Evolutionary conservation across 495 filamentous ascomycete genomes (phyloP).

Genomic region (Podospora comata): DNA sequence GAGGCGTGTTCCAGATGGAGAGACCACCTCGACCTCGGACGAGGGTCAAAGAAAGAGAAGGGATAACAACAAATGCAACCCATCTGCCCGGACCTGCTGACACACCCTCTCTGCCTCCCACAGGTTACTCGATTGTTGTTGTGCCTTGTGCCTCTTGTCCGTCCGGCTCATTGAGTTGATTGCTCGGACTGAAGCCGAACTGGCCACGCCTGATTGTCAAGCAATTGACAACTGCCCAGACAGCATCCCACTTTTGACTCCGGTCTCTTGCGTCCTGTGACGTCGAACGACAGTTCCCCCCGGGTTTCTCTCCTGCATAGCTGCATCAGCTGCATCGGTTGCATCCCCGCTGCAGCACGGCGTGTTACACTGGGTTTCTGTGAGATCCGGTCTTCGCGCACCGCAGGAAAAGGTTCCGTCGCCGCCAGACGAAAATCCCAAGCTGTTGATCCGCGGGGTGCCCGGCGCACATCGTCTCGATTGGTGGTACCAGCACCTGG

Average conservation of each 20-base stretch:
- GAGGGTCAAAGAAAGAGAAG: background rate
- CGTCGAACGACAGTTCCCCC: constrained; percentile 23
- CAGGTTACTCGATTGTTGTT: background rate
- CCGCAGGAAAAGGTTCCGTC: constrained; percentile 5
- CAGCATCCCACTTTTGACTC: constrained; percentile 1
- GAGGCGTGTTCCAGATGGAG: background rate
- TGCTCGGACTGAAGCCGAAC: background rate
- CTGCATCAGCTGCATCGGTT: background rate
- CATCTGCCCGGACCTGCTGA: background rate
- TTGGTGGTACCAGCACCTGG: background rate
- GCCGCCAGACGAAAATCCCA: background rate
- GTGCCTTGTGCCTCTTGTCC: background rate
- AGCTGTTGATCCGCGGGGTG: constrained; percentile 5
- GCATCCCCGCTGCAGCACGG: constrained; percentile 13
- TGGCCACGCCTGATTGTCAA: background rate
- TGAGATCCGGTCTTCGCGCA: constrained; percentile 12
- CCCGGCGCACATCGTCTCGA: constrained; percentile 4
- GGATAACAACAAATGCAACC: background rate
- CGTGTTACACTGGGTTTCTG: constrained; percentile 21
- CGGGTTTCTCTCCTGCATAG: constrained; percentile 23
- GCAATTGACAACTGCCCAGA: background rate
- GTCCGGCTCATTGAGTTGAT: background rate
- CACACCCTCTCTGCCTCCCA: background rate
- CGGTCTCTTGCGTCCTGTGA: constrained; percentile 18
- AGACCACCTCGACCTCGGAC: background rate